Conservation (phyloP, 176 grass and related monocot genomes). For the Melocanna baccifera region DNA sequence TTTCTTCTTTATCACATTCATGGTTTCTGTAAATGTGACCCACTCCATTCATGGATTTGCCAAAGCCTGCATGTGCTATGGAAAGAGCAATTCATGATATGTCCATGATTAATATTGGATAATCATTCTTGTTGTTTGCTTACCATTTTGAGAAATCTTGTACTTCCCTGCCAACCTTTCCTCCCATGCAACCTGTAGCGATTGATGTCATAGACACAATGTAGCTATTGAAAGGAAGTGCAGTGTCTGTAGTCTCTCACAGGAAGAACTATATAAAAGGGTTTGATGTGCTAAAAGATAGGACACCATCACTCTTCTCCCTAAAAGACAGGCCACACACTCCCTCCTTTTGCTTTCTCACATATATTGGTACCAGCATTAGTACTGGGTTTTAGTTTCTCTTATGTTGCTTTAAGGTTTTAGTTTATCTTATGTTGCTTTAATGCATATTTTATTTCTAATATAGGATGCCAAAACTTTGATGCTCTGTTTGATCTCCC, state of each 20-base stretch:
- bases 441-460: background rate
- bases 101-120: no score
- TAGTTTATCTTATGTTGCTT: background rate
- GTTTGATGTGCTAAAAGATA: background rate
- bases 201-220: background rate
- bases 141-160: background rate
- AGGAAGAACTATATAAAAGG: slow-evolving; percentile 18
- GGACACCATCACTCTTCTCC: slow-evolving; percentile 1
- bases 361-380: slow-evolving; percentile 1
- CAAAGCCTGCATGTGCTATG: no score
- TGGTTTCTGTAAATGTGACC: background rate
- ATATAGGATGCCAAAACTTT: background rate
- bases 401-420: no score
- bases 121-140: background rate
- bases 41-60: no score
- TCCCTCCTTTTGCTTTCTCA: slow-evolving; percentile 3
- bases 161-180: slow-evolving; percentile 9
- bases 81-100: no score
- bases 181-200: background rate
- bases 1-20: slow-evolving; percentile 12
- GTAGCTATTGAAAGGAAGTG: background rate
- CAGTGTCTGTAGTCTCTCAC: background rate
- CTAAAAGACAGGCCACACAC: slow-evolving; percentile 1
- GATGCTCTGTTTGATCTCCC: slow-evolving; percentile 7
- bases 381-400: background rate